Evolutionary conservation across 1,284 basidiomycete species (phyloP).

Genomic region (Ustilago hordei): DNA sequence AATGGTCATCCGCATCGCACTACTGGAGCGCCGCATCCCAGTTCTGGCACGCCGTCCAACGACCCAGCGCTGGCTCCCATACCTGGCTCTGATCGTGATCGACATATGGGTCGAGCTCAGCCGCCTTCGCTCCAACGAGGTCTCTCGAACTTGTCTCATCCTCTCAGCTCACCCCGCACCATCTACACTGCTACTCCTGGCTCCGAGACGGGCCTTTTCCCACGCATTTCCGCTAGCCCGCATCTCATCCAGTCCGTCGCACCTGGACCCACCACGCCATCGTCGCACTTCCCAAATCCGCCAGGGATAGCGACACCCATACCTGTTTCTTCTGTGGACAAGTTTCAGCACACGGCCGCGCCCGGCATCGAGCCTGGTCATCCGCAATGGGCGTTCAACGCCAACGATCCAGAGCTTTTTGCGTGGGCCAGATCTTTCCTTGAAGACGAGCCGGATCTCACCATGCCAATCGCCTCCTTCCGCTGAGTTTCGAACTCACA

Average conservation of each 20-base stretch:
- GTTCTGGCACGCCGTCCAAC: neutral
- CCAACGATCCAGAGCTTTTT: constrained; percentile 42
- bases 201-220: constrained; percentile 19
- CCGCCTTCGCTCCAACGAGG: constrained; percentile 21
- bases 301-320: neutral
- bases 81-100: constrained; percentile 7
- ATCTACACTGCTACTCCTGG: constrained; percentile 32
- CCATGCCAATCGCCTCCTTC: constrained; percentile 21
- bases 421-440: constrained; percentile 46
- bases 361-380: constrained; percentile 23
- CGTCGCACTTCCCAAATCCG: constrained; percentile 26
- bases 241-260: constrained; percentile 5
- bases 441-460: constrained; percentile 33
- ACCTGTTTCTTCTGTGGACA: neutral
- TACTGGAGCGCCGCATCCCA: neutral
- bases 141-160: constrained; percentile 17
- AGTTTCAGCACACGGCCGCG: constrained; percentile 22
- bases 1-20: constrained; percentile 15
- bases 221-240: constrained; percentile 27
- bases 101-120: constrained; percentile 13
- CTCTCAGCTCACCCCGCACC: constrained; percentile 33
- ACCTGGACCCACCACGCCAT: constrained; percentile 19
- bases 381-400: constrained; percentile 39
- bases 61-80: constrained; percentile 8
- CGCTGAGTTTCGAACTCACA: constrained; percentile 7